Evolutionary conservation across 2,329 filamentous ascomycete species (phyloP).

Genomic region (Emergomyces africanus): DNA sequence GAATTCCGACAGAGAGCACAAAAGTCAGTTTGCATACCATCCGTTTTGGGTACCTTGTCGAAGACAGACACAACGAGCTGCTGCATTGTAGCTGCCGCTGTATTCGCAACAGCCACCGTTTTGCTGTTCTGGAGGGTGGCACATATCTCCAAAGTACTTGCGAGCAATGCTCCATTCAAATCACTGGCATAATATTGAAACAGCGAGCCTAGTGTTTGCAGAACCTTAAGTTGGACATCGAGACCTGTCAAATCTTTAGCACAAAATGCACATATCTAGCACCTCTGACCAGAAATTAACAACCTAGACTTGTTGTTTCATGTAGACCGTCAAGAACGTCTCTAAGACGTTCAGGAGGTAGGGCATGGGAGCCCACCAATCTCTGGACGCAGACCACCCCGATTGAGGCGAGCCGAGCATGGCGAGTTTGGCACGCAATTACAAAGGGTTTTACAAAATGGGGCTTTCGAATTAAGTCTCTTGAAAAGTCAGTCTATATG

Average conservation of each 20-base stretch:
- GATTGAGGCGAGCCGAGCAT: conserved; percentile 78
- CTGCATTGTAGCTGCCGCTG: conserved; percentile 89
- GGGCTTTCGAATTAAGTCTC: conserved; percentile 69
- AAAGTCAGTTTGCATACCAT: conserved; percentile 44
- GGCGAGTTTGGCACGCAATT: conserved; percentile 79
- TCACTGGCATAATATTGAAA: conserved; percentile 81
- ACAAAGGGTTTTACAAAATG: conserved; percentile 90
- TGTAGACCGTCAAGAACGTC: conserved; percentile 81
- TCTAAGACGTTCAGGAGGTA: conserved; percentile 66
- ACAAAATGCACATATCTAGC: neutral
- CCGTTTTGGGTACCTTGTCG: conserved; percentile 75
- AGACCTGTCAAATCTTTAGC: conserved; percentile 37
- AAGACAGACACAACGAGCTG: conserved; percentile 88
- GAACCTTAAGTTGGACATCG: conserved; percentile 89
- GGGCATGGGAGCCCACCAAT: conserved; percentile 66
- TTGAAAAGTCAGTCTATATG: conserved; percentile 17
- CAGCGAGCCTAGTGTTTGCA: conserved; percentile 80
- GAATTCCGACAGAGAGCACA: neutral
- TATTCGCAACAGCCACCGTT: conserved; percentile 87
- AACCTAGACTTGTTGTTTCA: conserved; percentile 61
- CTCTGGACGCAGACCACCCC: conserved; percentile 82
- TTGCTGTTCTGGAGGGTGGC: conserved; percentile 84
- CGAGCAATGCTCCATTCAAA: conserved; percentile 66
- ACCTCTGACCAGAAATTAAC: conserved; percentile 19
- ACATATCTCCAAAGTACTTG: conserved; percentile 77